Evolutionary conservation across 2,329 filamentous ascomycete genomes (phyloP).

Genomic region (Penicillium digitatum): DNA sequence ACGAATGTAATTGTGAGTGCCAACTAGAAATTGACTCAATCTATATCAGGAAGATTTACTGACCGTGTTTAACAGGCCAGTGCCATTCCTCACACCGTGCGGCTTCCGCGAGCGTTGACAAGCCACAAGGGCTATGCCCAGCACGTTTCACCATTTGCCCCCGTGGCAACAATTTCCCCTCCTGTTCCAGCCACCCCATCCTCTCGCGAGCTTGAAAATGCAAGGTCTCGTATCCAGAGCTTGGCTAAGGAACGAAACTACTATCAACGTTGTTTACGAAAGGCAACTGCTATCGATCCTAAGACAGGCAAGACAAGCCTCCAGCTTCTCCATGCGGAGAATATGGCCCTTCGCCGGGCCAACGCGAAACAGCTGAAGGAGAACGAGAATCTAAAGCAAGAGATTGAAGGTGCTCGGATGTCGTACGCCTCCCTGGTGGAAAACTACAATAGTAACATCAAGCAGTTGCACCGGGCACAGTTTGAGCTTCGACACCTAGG

Average conservation of each 20-base stretch:
- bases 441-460: background rate
- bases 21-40: background rate
- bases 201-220: background rate
- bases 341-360: background rate
- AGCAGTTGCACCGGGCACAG: background rate
- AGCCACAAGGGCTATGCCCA: background rate
- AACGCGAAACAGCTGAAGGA: background rate
- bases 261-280: constrained; percentile 24
- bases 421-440: background rate
- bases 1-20: background rate
- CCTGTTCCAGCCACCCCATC: background rate
- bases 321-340: constrained; percentile 16
- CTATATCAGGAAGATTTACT: background rate
- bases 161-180: background rate
- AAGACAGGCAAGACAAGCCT: constrained; percentile 28
- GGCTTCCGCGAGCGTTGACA: background rate
- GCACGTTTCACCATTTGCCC: background rate
- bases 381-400: background rate
- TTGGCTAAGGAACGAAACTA: constrained; percentile 30
- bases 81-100: background rate
- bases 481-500: background rate
- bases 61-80: background rate
- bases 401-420: background rate
- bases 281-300: constrained; percentile 25
- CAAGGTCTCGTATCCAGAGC: background rate